A percentile compares a stretch with the other conserved stretches of the same genome.
Conservation (phyloP, 1,284 basidiomycete genomes). For the Heterobasidion irregulare region DNA sequence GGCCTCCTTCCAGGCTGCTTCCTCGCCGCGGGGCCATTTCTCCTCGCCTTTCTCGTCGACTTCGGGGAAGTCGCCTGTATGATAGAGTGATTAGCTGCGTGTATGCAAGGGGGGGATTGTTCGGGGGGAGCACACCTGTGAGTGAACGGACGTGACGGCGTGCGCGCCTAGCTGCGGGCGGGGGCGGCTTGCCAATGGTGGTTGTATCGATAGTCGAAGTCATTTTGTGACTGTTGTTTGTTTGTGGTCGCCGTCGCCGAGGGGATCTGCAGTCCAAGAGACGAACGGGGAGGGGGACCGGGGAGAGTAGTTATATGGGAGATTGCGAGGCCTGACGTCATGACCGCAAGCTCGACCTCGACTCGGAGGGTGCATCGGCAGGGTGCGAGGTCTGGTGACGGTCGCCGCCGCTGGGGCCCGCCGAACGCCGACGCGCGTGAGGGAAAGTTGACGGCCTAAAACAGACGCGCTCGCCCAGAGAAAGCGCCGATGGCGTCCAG, state of each 20-base stretch:
- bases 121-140: slow-evolving; percentile 40
- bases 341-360: not conserved
- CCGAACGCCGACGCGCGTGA: too few relatives aligned
- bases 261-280: too few relatives aligned
- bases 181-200: slow-evolving; percentile 48
- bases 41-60: slow-evolving; percentile 68
- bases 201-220: slow-evolving; percentile 53
- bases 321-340: not conserved
- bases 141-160: slow-evolving; percentile 68
- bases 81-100: slow-evolving; percentile 2
- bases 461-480: too few relatives aligned
- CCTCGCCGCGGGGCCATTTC: slow-evolving; percentile 82
- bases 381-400: too few relatives aligned
- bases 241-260: not conserved
- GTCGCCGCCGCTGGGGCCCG: too few relatives aligned
- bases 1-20: slow-evolving; percentile 69
- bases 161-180: slow-evolving; percentile 21
- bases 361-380: too few relatives aligned
- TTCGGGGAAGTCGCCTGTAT: slow-evolving; percentile 66
- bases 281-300: not conserved
- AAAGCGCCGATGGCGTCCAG: too few relatives aligned
- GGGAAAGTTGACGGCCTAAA: too few relatives aligned
- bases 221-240: slow-evolving; percentile 19
- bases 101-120: not conserved
- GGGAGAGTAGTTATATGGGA: not conserved